These are phyloP conservation scores for Ceratocystis ficicola DNA, from an alignment of 2,329 filamentous ascomycete genomes.

Conservation along the genomic window DNA sequence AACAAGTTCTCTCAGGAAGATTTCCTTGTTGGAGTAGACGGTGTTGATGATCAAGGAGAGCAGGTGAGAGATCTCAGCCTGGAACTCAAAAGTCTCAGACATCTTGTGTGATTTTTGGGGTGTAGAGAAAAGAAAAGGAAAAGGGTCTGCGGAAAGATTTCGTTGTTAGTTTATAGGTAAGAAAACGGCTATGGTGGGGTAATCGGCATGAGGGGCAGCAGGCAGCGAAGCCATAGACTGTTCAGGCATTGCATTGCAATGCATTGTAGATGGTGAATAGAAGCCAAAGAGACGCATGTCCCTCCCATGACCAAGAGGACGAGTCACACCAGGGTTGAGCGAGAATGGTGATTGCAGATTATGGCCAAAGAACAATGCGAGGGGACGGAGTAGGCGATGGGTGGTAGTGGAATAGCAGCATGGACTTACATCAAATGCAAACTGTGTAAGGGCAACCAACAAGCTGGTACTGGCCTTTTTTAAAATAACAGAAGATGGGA, in stretches of 20 bases:
- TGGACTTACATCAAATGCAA: slow-evolving; percentile 23
- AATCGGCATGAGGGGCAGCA: slow-evolving; percentile 17
- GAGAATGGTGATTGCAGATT: background rate
- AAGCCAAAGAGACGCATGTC: background rate
- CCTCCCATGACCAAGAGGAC: too few relatives aligned
- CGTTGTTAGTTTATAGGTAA: background rate
- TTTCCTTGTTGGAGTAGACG: slow-evolving; percentile 99
- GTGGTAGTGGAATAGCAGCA: background rate
- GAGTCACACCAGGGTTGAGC: too few relatives aligned
- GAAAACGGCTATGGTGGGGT: background rate
- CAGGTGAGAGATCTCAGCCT: slow-evolving; percentile 99
- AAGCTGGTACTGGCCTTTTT: slow-evolving; percentile 18
- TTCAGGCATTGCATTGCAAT: background rate
- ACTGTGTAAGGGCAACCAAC: slow-evolving; percentile 21
- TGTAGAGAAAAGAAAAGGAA: slow-evolving; percentile 14
- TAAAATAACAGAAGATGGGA: slow-evolving; percentile 20
- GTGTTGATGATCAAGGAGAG: slow-evolving; percentile 99
- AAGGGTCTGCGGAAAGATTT: slow-evolving; percentile 12
- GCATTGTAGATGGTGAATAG: slow-evolving; percentile 7
- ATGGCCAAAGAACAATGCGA: background rate
- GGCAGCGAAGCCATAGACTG: background rate
- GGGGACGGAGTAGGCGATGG: background rate
- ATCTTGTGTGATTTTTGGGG: slow-evolving; percentile 22
- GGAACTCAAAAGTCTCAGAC: slow-evolving; percentile 94
- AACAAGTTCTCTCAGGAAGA: slow-evolving; percentile 96